phyloP scores from a whole-genome alignment of 768 basidiomycete species.

The Leucosporidium yakuticum region DNA sequence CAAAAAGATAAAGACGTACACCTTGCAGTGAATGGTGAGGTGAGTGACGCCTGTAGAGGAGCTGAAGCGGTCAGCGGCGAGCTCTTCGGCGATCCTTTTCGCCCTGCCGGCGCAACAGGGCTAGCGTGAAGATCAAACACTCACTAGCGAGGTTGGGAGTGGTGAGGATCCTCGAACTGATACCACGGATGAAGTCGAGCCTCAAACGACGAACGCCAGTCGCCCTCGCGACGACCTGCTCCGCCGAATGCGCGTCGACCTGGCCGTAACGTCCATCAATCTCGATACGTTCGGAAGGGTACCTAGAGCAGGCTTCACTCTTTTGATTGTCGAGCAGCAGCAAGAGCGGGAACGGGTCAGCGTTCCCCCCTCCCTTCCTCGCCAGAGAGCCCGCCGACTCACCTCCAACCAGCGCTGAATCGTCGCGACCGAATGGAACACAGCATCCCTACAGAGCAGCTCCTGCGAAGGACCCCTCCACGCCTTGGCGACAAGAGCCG shows the following conservation, averaged over 20 bases:
- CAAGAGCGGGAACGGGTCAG: too few relatives aligned
- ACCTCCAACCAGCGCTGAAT: background rate
- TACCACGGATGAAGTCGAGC: slow-evolving; percentile 2
- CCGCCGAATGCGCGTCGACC: background rate
- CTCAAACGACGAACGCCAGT: background rate
- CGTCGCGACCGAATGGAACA: background rate
- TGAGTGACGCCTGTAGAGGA: too few relatives aligned
- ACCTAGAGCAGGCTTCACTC: slow-evolving; percentile 1
- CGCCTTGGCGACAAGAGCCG: background rate
- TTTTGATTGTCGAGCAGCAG: too few relatives aligned
- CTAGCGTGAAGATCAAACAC: too few relatives aligned
- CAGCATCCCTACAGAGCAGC: background rate
- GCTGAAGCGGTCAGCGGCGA: too few relatives aligned
- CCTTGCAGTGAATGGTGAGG: too few relatives aligned
- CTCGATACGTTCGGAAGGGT: background rate
- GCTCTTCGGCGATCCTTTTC: too few relatives aligned
- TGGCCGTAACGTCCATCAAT: slow-evolving; percentile 3
- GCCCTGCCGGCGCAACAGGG: too few relatives aligned
- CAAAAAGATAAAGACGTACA: too few relatives aligned
- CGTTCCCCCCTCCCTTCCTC: too few relatives aligned
- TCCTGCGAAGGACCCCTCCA: slow-evolving; percentile 2
- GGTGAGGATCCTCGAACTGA: slow-evolving; percentile 7
- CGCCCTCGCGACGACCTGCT: background rate
- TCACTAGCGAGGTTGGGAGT: background rate
- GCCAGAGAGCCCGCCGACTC: too few relatives aligned